These are phyloP conservation scores for Ailanthus altissimus DNA, from an alignment of 345 rosid genomes.

Conservation along the genomic window DNA sequence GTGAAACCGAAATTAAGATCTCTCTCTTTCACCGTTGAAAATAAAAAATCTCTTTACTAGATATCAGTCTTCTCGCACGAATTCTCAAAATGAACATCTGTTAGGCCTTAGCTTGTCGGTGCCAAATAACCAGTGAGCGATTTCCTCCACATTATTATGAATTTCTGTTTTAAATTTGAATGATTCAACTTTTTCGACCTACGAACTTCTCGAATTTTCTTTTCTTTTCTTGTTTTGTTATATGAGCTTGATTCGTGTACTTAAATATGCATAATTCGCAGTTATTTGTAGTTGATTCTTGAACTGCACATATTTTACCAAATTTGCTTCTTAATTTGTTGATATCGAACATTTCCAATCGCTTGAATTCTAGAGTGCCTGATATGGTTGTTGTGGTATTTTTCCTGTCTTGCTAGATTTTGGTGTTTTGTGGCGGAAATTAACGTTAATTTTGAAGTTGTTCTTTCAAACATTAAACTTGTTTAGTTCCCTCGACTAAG, in stretches of 20 bases:
- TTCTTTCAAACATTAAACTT: not conserved
- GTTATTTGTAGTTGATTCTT: not conserved
- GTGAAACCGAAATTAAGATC: not conserved
- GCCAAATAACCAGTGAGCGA: constrained; percentile 2
- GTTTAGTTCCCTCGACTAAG: not conserved
- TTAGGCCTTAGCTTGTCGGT: not conserved
- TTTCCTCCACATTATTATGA: not conserved
- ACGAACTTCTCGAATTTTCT: not conserved
- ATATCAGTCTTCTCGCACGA: not conserved
- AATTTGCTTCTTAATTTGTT: not conserved
- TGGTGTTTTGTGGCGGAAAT: not conserved
- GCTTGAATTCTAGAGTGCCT: not conserved
- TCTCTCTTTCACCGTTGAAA: not conserved
- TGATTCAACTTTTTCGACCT: not conserved
- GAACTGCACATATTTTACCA: not conserved
- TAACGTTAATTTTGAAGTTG: not conserved
- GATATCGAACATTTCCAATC: not conserved
- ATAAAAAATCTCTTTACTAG: not conserved
- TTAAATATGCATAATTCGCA: not conserved
- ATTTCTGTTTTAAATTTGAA: not conserved
- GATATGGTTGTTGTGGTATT: not conserved
- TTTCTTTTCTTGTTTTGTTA: not conserved
- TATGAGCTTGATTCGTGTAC: too few relatives aligned
- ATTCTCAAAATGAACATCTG: not conserved
- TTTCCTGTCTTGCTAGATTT: not conserved